These are phyloP conservation scores for Cunninghamia lanceolata DNA, from an alignment of 75 land plant genomes.

Conservation along the genomic window DNA sequence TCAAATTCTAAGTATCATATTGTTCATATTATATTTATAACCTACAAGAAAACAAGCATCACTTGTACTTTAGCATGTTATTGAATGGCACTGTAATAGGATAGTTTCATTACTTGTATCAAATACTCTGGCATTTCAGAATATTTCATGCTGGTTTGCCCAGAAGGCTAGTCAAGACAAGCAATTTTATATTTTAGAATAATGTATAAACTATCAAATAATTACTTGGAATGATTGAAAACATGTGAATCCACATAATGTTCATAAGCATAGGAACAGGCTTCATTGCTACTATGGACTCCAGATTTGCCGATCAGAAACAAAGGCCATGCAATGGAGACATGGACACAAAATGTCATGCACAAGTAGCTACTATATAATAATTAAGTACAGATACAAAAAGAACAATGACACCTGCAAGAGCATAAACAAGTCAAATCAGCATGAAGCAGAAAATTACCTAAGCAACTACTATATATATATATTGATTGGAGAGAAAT, in stretches of 20 bases:
- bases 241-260: background rate
- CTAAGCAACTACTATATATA: background rate
- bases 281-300: background rate
- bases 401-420: background rate
- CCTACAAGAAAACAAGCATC: background rate
- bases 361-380: background rate
- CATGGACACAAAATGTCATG: background rate
- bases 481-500: too few relatives aligned
- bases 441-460: background rate
- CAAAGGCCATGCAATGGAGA: background rate
- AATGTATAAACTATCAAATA: background rate
- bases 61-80: background rate
- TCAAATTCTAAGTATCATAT: background rate
- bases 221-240: background rate
- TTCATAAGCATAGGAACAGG: background rate
- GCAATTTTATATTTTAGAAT: background rate
- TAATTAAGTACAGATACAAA: background rate
- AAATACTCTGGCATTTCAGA: background rate
- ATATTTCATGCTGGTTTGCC: background rate
- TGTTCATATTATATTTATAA: background rate
- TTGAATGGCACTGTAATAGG: background rate
- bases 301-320: background rate
- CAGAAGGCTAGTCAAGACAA: background rate
- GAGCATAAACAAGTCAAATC: background rate
- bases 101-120: background rate